Conservation (phyloP, 1,139 yeast genomes). For the Geotrichum reessii region DNA sequence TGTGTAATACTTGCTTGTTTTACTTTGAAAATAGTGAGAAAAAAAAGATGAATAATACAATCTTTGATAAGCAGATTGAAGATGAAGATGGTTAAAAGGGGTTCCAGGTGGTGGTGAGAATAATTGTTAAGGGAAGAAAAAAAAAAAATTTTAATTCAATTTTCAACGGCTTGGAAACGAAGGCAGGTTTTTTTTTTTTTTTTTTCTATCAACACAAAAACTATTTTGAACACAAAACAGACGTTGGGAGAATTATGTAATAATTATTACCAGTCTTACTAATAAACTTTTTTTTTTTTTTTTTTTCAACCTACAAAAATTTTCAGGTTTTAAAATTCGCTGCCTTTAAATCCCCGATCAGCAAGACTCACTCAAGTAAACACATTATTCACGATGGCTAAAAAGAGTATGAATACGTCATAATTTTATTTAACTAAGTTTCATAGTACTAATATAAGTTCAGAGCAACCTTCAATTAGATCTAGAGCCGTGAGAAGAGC, state of each 20-base stretch:
- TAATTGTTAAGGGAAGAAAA: neutral
- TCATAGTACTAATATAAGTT: neutral
- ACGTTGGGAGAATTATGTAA: neutral
- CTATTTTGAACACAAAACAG: neutral
- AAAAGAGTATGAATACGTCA: neutral
- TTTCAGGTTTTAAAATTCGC: neutral
- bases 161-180: neutral
- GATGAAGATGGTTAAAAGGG: neutral
- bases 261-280: neutral
- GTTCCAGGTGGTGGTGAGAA: neutral
- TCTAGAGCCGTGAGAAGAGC: slow-evolving; percentile 31
- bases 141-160: neutral
- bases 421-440: neutral
- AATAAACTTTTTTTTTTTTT: neutral
- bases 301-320: too few species aligned
- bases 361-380: neutral
- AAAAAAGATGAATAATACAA: neutral
- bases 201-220: neutral
- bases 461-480: slow-evolving; percentile 22
- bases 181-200: neutral
- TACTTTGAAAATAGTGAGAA: neutral
- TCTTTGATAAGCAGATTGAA: neutral
- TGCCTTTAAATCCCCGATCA: neutral
- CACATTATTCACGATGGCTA: slow-evolving; percentile 1
- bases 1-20: neutral